phyloP scores from a whole-genome alignment of 2,329 filamentous ascomycete species.

The Hymenoscyphus occultus region DNA sequence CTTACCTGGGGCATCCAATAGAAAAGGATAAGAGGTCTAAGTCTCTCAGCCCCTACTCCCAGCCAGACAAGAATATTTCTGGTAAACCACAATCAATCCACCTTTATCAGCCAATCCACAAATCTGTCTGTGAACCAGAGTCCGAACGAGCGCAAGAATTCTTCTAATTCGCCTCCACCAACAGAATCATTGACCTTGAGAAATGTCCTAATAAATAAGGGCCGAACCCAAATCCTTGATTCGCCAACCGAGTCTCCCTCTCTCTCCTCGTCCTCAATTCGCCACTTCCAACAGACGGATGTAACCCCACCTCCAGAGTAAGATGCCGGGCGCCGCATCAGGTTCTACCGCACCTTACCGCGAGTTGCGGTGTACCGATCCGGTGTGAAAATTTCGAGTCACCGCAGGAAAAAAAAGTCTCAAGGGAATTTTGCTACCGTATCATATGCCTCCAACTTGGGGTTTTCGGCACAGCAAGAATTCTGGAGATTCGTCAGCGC shows the following conservation, averaged over 20 bases:
- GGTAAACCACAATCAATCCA: background rate
- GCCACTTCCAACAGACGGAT: background rate
- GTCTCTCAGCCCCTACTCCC: background rate
- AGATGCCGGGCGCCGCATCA: conserved; percentile 1
- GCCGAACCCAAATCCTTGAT: background rate
- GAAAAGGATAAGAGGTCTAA: background rate
- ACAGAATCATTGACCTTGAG: background rate
- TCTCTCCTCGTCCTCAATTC: background rate
- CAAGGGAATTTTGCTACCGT: background rate
- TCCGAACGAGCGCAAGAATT: background rate
- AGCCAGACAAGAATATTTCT: background rate
- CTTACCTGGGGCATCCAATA: background rate
- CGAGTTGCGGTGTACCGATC: conserved; percentile 5
- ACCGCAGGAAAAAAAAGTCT: background rate
- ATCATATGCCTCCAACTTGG: background rate
- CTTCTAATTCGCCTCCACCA: conserved; percentile 1
- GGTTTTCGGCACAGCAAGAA: background rate
- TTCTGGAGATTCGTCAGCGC: background rate
- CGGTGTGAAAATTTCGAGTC: background rate
- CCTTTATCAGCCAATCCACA: background rate
- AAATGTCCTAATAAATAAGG: background rate
- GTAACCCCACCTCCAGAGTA: background rate
- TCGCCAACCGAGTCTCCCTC: background rate
- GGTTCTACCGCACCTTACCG: background rate
- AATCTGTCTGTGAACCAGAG: background rate